Percentiles rank a stretch among this genome's conserved stretches.
Conservation (phyloP, 768 basidiomycete species). For the Phallus indusiatus region DNA sequence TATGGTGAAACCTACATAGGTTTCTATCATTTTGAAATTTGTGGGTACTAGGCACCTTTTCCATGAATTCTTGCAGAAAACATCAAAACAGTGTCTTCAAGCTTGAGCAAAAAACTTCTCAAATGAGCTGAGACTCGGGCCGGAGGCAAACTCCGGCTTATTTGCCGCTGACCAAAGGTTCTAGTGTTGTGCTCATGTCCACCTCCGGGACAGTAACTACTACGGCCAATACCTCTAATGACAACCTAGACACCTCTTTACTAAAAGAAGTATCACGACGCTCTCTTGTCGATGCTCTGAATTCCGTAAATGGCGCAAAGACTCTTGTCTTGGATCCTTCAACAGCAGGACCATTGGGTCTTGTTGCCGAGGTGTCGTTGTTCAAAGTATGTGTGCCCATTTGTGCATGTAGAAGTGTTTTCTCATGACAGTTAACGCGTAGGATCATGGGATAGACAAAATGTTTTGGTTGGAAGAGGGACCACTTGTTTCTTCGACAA, state of each 20-base stretch:
- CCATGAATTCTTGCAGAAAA: too few species aligned
- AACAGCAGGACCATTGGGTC: conserved; percentile 83
- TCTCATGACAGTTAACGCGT: conserved; percentile 4
- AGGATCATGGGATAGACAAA: conserved; percentile 99
- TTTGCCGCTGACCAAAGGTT: too few species aligned
- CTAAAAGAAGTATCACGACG: conserved; percentile 75
- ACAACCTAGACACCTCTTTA: conserved; percentile 45
- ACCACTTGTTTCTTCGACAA: conserved; percentile 69
- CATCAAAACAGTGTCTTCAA: too few species aligned
- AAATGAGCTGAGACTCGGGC: too few species aligned
- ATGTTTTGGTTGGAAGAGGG: conserved; percentile 99
- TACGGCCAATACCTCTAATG: conserved; percentile 20
- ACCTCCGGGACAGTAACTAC: neutral
- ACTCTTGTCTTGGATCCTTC: conserved; percentile 89
- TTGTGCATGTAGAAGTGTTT: too few species aligned
- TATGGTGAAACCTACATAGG: too few species aligned
- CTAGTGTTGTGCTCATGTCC: too few species aligned
- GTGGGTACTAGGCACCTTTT: too few species aligned
- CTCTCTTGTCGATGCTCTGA: conserved; percentile 75
- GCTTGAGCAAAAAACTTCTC: too few species aligned
- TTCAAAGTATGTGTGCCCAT: conserved; percentile 61
- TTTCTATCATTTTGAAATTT: too few species aligned
- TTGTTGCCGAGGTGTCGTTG: conserved; percentile 89
- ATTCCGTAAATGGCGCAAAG: conserved; percentile 88
- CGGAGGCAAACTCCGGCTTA: too few species aligned